phyloP scores from a whole-genome alignment of 495 filamentous ascomycete genomes.

The Tuber borchii region DNA sequence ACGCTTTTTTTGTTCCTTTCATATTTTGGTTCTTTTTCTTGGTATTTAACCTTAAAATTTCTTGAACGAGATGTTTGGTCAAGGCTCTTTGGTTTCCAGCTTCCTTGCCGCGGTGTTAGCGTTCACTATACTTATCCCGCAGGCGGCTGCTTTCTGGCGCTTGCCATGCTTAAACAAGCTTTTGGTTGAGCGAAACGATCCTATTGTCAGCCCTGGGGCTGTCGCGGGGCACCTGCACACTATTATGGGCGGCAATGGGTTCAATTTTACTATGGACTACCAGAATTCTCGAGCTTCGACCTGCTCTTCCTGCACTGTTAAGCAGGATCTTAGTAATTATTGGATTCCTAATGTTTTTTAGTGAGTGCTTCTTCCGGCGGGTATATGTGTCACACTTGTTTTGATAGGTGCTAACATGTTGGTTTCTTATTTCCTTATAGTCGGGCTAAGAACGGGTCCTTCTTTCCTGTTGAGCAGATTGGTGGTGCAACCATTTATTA shows the following conservation, averaged over 20 bases:
- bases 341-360: conserved; percentile 70
- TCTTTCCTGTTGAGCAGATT: conserved; percentile 60
- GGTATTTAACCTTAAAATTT: background rate
- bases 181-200: conserved; percentile 55
- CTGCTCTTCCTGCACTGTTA: conserved; percentile 62
- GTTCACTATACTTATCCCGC: conserved; percentile 23
- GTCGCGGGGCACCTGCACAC: conserved; percentile 63
- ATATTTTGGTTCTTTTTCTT: background rate
- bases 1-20: background rate
- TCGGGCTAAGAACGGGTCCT: conserved; percentile 55
- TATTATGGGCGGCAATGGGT: conserved; percentile 65
- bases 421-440: conserved; percentile 13
- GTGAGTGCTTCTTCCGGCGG: conserved; percentile 19
- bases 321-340: conserved; percentile 67
- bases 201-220: conserved; percentile 56
- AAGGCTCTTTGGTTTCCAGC: conserved; percentile 13
- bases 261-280: conserved; percentile 58
- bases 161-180: conserved; percentile 19
- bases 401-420: background rate
- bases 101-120: conserved; percentile 15
- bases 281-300: conserved; percentile 52
- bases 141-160: conserved; percentile 30
- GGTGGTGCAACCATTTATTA: conserved; percentile 69
- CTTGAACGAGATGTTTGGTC: conserved; percentile 11
- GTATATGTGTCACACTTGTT: background rate